Base-by-base conservation (phyloP, 2,329 filamentous ascomycete genomes). In the Clonostachys chloroleuca region DNA sequence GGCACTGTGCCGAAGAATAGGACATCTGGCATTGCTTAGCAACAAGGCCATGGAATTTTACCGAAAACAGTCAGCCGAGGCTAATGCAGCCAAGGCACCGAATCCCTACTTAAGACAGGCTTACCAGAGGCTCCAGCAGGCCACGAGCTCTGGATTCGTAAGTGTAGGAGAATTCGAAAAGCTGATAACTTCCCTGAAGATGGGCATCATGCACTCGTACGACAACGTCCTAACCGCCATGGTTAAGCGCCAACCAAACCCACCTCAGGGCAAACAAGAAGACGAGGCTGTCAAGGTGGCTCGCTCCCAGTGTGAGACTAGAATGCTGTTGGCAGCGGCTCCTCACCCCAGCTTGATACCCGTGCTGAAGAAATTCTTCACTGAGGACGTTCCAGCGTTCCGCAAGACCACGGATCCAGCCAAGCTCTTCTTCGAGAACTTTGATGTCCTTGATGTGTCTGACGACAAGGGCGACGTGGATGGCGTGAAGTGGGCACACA, bases 401-500 rank as follows among this genome's bases (percentile, higher is more conserved):
- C 74, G 78, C 39, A 70, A 70, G 6, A 73, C 78, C 47, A 75
- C 84, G 12, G 82, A 94, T 53, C 76, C 81, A 30, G 78, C 84
- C 10, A 77, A 77, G 50, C 73, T 95, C 43, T 88, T 87, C 66
- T 87, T 90, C 64, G 80, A 81, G 43, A 81, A 94, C 59, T 89
- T 84, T 47, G 74, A 74, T 43, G 78, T 88, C 60, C 72, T 94
- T 12, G 86, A 86, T 6, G 70, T 89, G 13, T 75, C 78, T 10
- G 77, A 84, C 46, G 80, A 84, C 49, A 68, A 69, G 16, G 78
- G 75, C 5, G 59, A 80, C 12, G 57, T 59, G 17, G 65, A 67
- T 48, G 65, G 61, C 49, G 60, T 61, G 3, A 65, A 56, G 36
- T 65, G 67, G 2, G 54, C 59, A 7, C 70, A 74, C 46, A 64